phyloP scores from a whole-genome alignment of 805 yeast genomes.

The Monosporozyma solicola region DNA sequence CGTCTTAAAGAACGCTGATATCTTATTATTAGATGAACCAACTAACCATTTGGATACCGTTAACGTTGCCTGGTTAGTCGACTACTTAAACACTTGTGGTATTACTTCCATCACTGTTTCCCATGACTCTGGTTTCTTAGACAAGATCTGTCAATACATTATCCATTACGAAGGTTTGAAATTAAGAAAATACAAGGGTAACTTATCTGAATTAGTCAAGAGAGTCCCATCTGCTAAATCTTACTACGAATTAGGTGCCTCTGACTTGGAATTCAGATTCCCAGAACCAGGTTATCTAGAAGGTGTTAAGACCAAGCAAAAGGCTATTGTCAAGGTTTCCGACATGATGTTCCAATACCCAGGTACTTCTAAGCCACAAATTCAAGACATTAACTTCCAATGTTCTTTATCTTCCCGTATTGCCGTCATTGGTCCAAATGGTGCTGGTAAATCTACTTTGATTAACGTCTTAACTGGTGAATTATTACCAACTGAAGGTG shows the following conservation, averaged over 20 bases:
- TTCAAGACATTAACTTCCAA: constrained; percentile 88
- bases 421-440: constrained; percentile 99
- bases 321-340: constrained; percentile 97
- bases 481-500: constrained; percentile 96
- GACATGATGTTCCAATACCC: constrained; percentile 99
- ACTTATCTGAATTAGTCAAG: constrained; percentile 96
- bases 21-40: constrained; percentile 97
- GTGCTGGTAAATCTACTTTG: constrained; percentile 99
- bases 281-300: constrained; percentile 99
- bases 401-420: constrained; percentile 98
- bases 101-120: constrained; percentile 97
- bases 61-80: constrained; percentile 98
- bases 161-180: constrained; percentile 99
- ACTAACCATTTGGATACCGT: constrained; percentile 99
- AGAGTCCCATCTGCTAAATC: constrained; percentile 98
- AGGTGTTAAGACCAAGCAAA: constrained; percentile 99
- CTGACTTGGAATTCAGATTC: constrained; percentile 93
- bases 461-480: constrained; percentile 99
- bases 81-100: constrained; percentile 98
- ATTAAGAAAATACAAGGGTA: constrained; percentile 99
- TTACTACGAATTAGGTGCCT: constrained; percentile 97
- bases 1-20: constrained; percentile 96
- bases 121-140: constrained; percentile 99
- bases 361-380: constrained; percentile 96
- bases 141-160: constrained; percentile 94